phyloP scores from a whole-genome alignment of 2,329 filamentous ascomycete species.

The Rhytidhysteron rufulum region DNA sequence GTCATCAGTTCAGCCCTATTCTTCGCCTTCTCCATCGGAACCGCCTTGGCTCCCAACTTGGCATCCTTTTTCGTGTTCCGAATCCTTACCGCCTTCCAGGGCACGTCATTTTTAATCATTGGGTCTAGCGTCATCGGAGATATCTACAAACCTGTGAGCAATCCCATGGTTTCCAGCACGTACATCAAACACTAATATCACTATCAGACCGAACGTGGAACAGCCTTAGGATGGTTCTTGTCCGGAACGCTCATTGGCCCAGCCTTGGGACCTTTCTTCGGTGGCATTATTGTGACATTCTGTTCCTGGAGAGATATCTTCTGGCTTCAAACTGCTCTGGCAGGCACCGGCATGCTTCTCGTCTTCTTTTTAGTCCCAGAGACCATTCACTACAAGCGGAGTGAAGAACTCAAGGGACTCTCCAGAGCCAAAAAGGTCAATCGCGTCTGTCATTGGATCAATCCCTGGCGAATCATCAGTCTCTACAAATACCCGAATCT shows the following conservation, averaged over 20 bases:
- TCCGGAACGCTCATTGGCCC: constrained; percentile 69
- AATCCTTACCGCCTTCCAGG: constrained; percentile 69
- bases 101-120: constrained; percentile 69
- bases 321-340: constrained; percentile 70
- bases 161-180: neutral
- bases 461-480: constrained; percentile 60
- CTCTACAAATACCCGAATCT: constrained; percentile 69
- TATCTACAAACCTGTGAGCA: constrained; percentile 42
- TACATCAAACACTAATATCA: constrained; percentile 34
- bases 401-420: constrained; percentile 58
- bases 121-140: constrained; percentile 66
- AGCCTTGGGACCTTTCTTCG: constrained; percentile 59
- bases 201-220: constrained; percentile 64
- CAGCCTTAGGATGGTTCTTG: constrained; percentile 70
- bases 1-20: constrained; percentile 61
- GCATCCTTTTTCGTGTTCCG: constrained; percentile 70
- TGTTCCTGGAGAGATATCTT: constrained; percentile 71
- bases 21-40: constrained; percentile 66
- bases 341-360: constrained; percentile 55
- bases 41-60: constrained; percentile 68
- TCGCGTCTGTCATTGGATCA: constrained; percentile 61
- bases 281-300: constrained; percentile 74
- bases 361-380: constrained; percentile 67
- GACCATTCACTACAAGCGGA: constrained; percentile 64
- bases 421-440: constrained; percentile 46